Evolutionary conservation across 2,329 filamentous ascomycete genomes (phyloP).

Genomic region (Aspergillus unguis): DNA sequence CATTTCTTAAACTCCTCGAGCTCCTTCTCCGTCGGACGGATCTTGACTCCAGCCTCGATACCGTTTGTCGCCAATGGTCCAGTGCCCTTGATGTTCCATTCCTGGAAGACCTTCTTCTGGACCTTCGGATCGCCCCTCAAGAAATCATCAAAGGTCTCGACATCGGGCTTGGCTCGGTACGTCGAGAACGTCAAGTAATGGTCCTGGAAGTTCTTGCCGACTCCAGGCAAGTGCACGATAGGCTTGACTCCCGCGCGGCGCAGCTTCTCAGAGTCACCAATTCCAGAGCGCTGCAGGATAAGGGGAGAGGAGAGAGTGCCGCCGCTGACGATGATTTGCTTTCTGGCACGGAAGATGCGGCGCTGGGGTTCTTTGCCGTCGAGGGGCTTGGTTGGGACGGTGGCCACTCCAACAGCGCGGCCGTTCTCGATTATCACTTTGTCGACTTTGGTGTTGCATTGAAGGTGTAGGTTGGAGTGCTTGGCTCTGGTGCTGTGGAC

Average conservation of each 20-base stretch:
- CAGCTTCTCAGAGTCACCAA: constrained; percentile 70
- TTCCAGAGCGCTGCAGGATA: constrained; percentile 71
- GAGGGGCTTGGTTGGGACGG: constrained; percentile 67
- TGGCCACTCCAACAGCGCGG: constrained; percentile 67
- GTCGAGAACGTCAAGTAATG: constrained; percentile 70
- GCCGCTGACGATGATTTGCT: constrained; percentile 70
- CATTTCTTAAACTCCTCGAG: constrained; percentile 66
- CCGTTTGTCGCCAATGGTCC: constrained; percentile 74
- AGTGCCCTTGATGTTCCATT: constrained; percentile 77
- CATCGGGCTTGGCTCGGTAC: constrained; percentile 69
- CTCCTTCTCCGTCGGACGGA: constrained; percentile 67
- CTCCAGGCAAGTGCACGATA: constrained; percentile 67
- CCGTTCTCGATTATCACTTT: constrained; percentile 72
- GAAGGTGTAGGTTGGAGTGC: constrained; percentile 67
- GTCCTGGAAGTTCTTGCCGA: constrained; percentile 74
- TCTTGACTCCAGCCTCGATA: constrained; percentile 76
- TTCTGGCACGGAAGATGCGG: constrained; percentile 64
- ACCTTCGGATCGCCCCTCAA: constrained; percentile 68
- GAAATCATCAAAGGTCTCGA: constrained; percentile 79
- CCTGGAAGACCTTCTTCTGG: constrained; percentile 70
- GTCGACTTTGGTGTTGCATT: constrained; percentile 73
- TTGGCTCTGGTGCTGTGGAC: constrained; percentile 71
- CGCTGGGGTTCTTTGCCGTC: constrained; percentile 51
- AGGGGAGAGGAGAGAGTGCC: constrained; percentile 71
- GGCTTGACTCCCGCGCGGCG: constrained; percentile 65